A percentile compares a stretch with the other conserved stretches of the same genome.
Evolutionary conservation across 345 rosid species (phyloP).

Genomic region (Eucalyptus melliodora): DNA sequence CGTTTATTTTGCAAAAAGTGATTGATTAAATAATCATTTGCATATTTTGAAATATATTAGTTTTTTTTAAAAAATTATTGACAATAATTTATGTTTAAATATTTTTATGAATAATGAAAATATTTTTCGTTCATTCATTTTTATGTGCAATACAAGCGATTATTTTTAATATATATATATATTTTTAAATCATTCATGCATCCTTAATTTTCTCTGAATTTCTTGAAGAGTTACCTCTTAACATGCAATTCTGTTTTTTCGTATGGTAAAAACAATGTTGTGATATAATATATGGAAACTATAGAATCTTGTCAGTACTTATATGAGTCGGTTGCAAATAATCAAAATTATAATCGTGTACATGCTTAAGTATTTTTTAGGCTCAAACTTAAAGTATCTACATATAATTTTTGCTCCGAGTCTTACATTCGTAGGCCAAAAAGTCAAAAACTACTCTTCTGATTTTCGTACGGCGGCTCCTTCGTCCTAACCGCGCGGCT

Average conservation of each 20-base stretch:
- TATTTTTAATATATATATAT: too few relatives aligned
- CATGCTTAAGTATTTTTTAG: too few relatives aligned
- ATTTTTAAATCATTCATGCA: accelerated
- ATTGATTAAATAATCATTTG: background rate
- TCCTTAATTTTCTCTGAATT: background rate
- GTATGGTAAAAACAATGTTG: background rate
- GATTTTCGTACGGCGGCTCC: too few relatives aligned
- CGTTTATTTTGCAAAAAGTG: background rate
- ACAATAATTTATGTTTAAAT: background rate
- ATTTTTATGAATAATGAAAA: background rate
- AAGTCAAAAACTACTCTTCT: too few relatives aligned
- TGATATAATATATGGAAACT: too few relatives aligned
- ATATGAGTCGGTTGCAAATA: too few relatives aligned
- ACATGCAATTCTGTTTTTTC: background rate
- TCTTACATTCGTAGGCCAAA: too few relatives aligned
- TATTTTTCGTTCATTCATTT: background rate
- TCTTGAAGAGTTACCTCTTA: background rate
- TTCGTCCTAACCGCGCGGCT: too few relatives aligned
- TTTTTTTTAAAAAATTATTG: background rate
- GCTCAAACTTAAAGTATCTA: too few relatives aligned
- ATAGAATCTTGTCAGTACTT: accelerated
- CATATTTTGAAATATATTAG: background rate
- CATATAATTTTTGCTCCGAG: too few relatives aligned
- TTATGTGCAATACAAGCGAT: accelerated
- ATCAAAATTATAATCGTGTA: too few relatives aligned